These are phyloP conservation scores for Nicotiana noctiflora DNA, from an alignment of 257 asterid genomes.

Conservation along the genomic window DNA sequence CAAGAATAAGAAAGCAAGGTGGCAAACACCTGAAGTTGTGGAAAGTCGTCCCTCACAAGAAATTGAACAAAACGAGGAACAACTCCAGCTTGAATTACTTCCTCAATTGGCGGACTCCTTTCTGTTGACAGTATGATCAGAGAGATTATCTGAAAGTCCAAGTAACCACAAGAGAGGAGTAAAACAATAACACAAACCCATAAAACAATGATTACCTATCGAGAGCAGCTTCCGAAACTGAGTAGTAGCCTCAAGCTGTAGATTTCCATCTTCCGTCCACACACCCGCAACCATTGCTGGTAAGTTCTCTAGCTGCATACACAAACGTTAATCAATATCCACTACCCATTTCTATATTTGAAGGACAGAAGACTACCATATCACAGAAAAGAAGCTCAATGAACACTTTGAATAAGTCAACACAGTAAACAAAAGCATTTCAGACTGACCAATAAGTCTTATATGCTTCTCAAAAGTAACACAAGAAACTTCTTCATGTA, in stretches of 20 bases:
- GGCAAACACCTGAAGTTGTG: conserved; percentile 15
- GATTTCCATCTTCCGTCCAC: conserved; percentile 12
- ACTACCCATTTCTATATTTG: not conserved
- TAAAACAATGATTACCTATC: conserved; percentile 14
- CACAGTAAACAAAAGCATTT: not conserved
- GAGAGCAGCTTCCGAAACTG: conserved; percentile 18
- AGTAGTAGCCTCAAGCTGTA: conserved; percentile 16
- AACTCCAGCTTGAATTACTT: conserved; percentile 21
- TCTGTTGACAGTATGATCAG: conserved; percentile 3
- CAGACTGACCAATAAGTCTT: no score
- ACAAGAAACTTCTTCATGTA: no score
- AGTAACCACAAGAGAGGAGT: not conserved
- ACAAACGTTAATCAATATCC: not conserved
- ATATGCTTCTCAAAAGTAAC: no score
- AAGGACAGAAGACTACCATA: not conserved
- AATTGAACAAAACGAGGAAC: conserved; percentile 28
- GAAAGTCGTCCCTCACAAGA: conserved; percentile 9
- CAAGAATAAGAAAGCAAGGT: not conserved
- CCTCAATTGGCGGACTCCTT: conserved; percentile 15
- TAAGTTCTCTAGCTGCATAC: conserved; percentile 12
- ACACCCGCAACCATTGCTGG: conserved; percentile 11
- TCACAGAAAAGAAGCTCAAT: not conserved
- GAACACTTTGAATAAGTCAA: not conserved
- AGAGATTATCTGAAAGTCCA: conserved; percentile 5
- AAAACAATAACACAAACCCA: not conserved